phyloP scores from a whole-genome alignment of 768 basidiomycete genomes.

The Tephrocybe sp. region DNA sequence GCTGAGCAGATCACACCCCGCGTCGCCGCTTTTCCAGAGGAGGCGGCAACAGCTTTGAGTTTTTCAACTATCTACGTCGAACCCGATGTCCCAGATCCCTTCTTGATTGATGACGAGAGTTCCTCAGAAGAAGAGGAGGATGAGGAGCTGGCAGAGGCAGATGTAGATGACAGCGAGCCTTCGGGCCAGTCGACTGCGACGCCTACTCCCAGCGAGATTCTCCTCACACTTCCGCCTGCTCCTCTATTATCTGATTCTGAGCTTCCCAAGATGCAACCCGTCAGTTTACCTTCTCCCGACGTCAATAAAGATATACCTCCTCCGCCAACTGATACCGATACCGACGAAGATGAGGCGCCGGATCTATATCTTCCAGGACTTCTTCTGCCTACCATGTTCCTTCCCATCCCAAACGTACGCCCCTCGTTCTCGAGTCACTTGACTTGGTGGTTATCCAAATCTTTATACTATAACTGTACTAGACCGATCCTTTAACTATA shows the following conservation, averaged over 20 bases:
- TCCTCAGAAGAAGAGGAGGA: slow-evolving; percentile 42
- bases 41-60: slow-evolving; percentile 26
- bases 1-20: neutral
- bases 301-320: slow-evolving; percentile 59
- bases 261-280: slow-evolving; percentile 17
- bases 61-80: slow-evolving; percentile 36
- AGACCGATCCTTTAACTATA: slow-evolving; percentile 85
- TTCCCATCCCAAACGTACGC: slow-evolving; percentile 90
- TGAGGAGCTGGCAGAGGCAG: slow-evolving; percentile 26
- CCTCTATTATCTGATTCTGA: slow-evolving; percentile 20
- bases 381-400: slow-evolving; percentile 74
- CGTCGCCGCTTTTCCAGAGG: slow-evolving; percentile 3
- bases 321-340: slow-evolving; percentile 40
- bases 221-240: slow-evolving; percentile 35
- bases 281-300: slow-evolving; percentile 33
- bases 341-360: slow-evolving; percentile 52
- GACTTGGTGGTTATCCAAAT: slow-evolving; percentile 61
- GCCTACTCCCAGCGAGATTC: slow-evolving; percentile 41
- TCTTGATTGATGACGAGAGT: slow-evolving; percentile 59
- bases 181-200: slow-evolving; percentile 32
- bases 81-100: slow-evolving; percentile 58
- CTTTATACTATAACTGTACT: slow-evolving; percentile 45
- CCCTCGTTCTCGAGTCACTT: slow-evolving; percentile 47
- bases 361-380: slow-evolving; percentile 70
- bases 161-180: slow-evolving; percentile 27